Base-by-base conservation (phyloP, 306 rosid genomes). In the Arachis stenosperma region DNA sequence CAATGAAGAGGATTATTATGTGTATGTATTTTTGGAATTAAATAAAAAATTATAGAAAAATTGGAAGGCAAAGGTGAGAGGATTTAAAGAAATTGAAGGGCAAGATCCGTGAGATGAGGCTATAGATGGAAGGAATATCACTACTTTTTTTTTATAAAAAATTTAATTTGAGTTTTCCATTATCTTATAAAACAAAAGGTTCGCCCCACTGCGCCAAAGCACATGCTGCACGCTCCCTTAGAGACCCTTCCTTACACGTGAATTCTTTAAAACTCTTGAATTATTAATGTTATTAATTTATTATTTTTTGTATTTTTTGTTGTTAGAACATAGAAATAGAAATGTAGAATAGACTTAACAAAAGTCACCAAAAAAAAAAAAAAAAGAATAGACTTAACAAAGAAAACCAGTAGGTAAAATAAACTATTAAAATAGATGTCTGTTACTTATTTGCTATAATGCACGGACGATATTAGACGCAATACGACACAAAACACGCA, bases 41-140 rank as follows among this genome's bases (percentile, higher is more conserved):
- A 33, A 33, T 33, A 33, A 33, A 33, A 33, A 2, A 4, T 33
- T 33, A 64, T 70, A 64, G 17, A 14, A 13, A 48, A 65, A 54
- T 29, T 64, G 71, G 68, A 42, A n/a, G 43, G 54, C 30, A 27
- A 47, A 2, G 30, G 6, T 29, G 47, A 67, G 67, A 14, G 50
- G 14, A 10, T 11, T 3, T 11, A 9, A 48, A 74, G 79, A 58
- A 68, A 75, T 53, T 11, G 70, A 78, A 72, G 52, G 86, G 90
- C 96, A 88, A 86, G 97, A 90, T 93, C 98, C 96, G 92, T 86
- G 90, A 89, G 93, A 88, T 87, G 90, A 86, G 97, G 89, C 53
- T 81, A 78, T 70, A 74, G 78, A 79, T 50, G 83, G 70, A 82
- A 86, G 85, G 82, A 77, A 83, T 81, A 82, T 83, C 82, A 81